Conservation (phyloP, 1,139 yeast species). For the Saccharomyces hybrid region DNA sequence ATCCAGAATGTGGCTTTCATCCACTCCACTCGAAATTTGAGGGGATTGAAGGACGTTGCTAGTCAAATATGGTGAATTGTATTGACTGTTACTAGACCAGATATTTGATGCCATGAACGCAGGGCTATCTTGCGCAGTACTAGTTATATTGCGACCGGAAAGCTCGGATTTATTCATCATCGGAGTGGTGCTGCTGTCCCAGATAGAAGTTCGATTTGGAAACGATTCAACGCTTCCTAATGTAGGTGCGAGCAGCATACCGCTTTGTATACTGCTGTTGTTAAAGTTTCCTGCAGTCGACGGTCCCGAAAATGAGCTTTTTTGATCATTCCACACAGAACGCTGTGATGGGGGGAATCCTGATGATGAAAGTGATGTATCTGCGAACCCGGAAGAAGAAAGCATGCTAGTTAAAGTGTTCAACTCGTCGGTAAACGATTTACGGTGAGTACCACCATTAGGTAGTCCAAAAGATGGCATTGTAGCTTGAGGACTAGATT, state of each 20-base stretch:
- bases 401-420: constrained; percentile 25
- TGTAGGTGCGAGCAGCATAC: neutral
- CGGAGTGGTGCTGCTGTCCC: constrained; percentile 14
- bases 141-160: neutral
- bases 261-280: neutral
- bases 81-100: constrained; percentile 1
- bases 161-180: neutral
- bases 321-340: constrained; percentile 17
- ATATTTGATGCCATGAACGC: constrained; percentile 1
- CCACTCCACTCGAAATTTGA: neutral
- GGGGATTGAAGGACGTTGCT: neutral
- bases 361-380: constrained; percentile 6
- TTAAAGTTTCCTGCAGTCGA: neutral
- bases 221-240: neutral
- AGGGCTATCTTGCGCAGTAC: neutral
- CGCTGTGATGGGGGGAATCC: constrained; percentile 6
- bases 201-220: constrained; percentile 21
- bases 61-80: neutral
- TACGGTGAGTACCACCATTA: constrained; percentile 2
- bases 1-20: neutral
- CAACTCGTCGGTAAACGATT: constrained; percentile 24
- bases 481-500: neutral
- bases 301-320: neutral
- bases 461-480: constrained; percentile 4
- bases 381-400: constrained; percentile 20